Base-by-base conservation (phyloP, 352 stramenopile genomes). In the Phytophthora hybrid region DNA sequence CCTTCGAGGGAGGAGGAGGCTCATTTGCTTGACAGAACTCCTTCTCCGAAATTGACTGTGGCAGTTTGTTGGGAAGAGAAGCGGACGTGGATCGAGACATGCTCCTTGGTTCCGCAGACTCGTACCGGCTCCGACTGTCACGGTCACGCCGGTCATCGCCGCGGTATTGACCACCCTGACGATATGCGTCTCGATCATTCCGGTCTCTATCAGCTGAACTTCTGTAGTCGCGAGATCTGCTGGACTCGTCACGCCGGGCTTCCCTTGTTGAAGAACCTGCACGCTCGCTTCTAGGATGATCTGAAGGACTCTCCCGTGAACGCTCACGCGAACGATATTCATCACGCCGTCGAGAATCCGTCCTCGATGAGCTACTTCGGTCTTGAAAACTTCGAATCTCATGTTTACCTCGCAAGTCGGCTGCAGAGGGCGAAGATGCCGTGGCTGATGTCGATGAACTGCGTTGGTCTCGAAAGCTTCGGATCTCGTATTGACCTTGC, bases 1-100 rank as follows among this genome's bases (percentile, higher is more conserved):
- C 14, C 13, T 70, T 74, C 2, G 65, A 73, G 0, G 66, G 62
- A 62, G 59, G 66, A 10, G 32, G 31, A 5, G 79, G 79, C 53
- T 90, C 83, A 63, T 85, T 90, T 21, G 56, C 76, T 63, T 87
- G 77, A 41, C 80, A 88, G 47, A 87, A 88, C 53, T 89, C 78
- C 39, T 89, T 90, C 9, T 82, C 73, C 11, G 78, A 89, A 54
- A 89, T 85, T 18, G 83, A 89, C 56, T 72, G 71, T 26, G 63
- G 73, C 2, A 65, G 46, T 8, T 70, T 51, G 23, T 18, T 68
- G 23, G 58, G 32, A 3, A 67, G n/a, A 10, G 49, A 57, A 39
- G 62, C 31, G 10, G 63, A 59, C n/a, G 59, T 14, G 57, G 53
- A 26, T 69, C 55, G 60, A 71, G 66, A 67, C 29, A 52, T 47